Percentiles rank a stretch among this genome's conserved stretches.
These are phyloP conservation scores for Corchorus olitorius DNA, from an alignment of 345 rosid genomes.

Conservation along the genomic window DNA sequence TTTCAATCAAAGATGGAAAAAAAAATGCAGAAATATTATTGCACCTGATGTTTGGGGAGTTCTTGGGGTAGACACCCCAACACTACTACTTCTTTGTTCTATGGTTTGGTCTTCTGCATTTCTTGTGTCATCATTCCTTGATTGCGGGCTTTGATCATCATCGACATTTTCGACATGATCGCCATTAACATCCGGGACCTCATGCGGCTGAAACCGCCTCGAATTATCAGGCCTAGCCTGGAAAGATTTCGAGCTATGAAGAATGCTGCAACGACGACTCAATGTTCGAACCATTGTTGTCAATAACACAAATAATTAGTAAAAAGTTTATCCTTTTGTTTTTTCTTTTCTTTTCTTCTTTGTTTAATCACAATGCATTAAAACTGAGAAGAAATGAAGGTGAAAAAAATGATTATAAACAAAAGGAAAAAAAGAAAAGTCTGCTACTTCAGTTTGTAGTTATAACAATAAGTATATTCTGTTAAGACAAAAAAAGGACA, in stretches of 20 bases:
- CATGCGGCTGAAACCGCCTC: constrained; percentile 29
- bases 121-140: background rate
- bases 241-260: constrained; percentile 53
- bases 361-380: background rate
- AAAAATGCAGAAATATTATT: background rate
- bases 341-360: background rate
- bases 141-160: background rate
- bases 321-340: background rate
- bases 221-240: constrained; percentile 46
- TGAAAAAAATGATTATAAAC: constrained; percentile 1
- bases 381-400: constrained; percentile 22
- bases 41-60: constrained; percentile 45
- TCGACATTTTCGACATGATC: background rate
- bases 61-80: constrained; percentile 16
- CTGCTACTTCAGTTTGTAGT: constrained; percentile 20
- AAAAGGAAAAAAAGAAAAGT: constrained; percentile 12
- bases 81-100: background rate
- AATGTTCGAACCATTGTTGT: constrained; percentile 64
- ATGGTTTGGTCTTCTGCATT: background rate
- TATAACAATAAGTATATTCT: background rate
- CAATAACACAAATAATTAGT: background rate
- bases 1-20: background rate
- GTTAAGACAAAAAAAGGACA: background rate
- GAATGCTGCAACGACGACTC: constrained; percentile 49
- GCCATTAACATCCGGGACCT: constrained; percentile 13